A percentile compares a stretch with the other conserved stretches of the same genome.
Evolutionary conservation across 2,329 filamentous ascomycete genomes (phyloP).

Genomic region (Fusarium humuli): DNA sequence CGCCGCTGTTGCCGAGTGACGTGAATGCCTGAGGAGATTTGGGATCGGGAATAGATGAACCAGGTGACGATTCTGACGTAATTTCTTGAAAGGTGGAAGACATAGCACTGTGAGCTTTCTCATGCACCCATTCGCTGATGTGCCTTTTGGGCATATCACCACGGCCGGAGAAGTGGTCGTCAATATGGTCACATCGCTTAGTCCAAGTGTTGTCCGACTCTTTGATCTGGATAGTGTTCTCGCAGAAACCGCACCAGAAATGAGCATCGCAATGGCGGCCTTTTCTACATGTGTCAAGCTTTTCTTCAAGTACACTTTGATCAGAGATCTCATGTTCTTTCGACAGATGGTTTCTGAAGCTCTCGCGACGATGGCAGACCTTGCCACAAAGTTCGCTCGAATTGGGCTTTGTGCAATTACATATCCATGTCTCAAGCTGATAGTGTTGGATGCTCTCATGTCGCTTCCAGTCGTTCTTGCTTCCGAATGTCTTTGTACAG

Average conservation of each 20-base stretch:
- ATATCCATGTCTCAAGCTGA: constrained; percentile 78
- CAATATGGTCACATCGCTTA: constrained; percentile 76
- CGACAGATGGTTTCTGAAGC: constrained; percentile 71
- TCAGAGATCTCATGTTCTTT: constrained; percentile 59
- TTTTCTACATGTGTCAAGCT: constrained; percentile 67
- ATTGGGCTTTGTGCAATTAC: constrained; percentile 57
- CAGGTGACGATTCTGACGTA: constrained; percentile 2
- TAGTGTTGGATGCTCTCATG: constrained; percentile 87
- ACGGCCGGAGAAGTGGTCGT: constrained; percentile 73
- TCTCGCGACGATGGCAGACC: constrained; percentile 67
- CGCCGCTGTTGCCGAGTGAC: constrained; percentile 17
- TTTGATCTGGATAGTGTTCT: constrained; percentile 63
- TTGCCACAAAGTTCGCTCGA: constrained; percentile 62
- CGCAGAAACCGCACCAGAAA: constrained; percentile 93
- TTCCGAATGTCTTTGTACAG: constrained; percentile 83
- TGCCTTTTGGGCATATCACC: constrained; percentile 50
- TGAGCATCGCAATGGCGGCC: constrained; percentile 71
- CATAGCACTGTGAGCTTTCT: constrained; percentile 33
- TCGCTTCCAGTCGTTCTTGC: constrained; percentile 93
- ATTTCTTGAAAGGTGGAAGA: not conserved
- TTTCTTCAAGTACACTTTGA: constrained; percentile 52
- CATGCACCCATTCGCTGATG: constrained; percentile 68
- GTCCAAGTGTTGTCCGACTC: constrained; percentile 64
- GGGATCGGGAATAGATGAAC: constrained; percentile 9
- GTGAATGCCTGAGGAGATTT: constrained; percentile 1